Conservation (phyloP, 2,329 filamentous ascomycete genomes). For the Exserohilum rostratum region DNA sequence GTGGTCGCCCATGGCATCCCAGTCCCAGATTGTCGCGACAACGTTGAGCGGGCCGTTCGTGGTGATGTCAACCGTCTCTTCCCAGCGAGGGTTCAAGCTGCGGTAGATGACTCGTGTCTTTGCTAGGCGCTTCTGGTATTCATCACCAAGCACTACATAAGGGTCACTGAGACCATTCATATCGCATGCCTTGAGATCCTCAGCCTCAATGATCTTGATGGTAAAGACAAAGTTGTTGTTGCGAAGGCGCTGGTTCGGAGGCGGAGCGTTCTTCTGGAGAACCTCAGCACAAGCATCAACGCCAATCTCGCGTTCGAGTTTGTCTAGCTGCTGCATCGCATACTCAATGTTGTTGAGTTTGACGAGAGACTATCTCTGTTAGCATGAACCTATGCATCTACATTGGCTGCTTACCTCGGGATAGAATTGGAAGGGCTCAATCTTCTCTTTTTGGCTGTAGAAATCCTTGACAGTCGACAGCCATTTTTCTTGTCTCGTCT, state of each 20-base stretch:
- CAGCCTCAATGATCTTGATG: conserved; percentile 96
- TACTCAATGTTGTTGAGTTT: conserved; percentile 98
- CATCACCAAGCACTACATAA: conserved; percentile 94
- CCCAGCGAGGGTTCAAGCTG: conserved; percentile 93
- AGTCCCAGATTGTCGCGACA: conserved; percentile 97
- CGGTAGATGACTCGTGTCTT: conserved; percentile 93
- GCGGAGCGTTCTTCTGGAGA: conserved; percentile 75
- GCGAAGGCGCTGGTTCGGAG: conserved; percentile 69
- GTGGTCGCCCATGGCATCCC: conserved; percentile 95
- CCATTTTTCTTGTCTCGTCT: conserved; percentile 89
- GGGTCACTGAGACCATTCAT: conserved; percentile 93
- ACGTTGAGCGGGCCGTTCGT: conserved; percentile 90
- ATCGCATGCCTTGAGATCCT: conserved; percentile 98
- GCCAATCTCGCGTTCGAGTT: conserved; percentile 86
- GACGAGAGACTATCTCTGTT: conserved; percentile 75
- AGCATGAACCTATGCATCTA: background rate
- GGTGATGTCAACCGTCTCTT: conserved; percentile 95
- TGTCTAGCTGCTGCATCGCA: conserved; percentile 89
- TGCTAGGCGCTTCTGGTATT: conserved; percentile 94
- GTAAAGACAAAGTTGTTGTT: conserved; percentile 95
- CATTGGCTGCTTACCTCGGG: conserved; percentile 70
- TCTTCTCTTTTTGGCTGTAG: conserved; percentile 88
- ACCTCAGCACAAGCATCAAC: conserved; percentile 88
- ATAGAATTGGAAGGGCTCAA: conserved; percentile 96
- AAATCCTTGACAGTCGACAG: conserved; percentile 93